These are phyloP conservation scores for Mollisiaceae sp. DNA, from an alignment of 2,329 filamentous ascomycete genomes.

Conservation along the genomic window DNA sequence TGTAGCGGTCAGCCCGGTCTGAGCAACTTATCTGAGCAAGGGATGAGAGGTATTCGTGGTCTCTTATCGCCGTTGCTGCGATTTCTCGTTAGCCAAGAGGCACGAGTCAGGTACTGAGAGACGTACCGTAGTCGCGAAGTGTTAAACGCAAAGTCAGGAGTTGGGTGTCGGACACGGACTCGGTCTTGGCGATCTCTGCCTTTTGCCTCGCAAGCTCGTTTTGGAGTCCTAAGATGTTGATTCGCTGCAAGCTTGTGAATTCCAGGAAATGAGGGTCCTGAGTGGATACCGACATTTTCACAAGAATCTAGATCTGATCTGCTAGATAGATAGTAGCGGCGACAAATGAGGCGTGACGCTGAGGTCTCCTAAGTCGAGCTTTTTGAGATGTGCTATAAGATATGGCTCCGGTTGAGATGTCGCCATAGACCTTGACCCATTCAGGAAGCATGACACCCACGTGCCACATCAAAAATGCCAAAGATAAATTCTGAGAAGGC, in stretches of 20 bases:
- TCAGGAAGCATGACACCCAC: not conserved
- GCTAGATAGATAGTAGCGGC: no score
- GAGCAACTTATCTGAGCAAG: not conserved
- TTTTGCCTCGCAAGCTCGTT: slow-evolving; percentile 7
- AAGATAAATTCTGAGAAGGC: no score
- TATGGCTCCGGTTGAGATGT: no score
- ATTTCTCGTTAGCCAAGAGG: not conserved
- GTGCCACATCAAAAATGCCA: no score
- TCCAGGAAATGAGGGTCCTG: slow-evolving; percentile 12
- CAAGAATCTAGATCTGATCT: no score
- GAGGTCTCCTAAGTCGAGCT: not conserved
- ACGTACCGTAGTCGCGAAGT: not conserved
- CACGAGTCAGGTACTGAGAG: not conserved
- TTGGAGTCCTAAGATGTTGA: slow-evolving; percentile 5
- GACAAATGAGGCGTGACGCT: no score
- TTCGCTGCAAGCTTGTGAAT: not conserved
- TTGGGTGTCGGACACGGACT: not conserved
- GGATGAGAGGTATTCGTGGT: slow-evolving; percentile 3
- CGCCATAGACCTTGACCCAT: no score
- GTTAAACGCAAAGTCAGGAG: not conserved
- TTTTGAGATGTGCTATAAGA: no score
- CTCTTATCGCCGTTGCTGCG: slow-evolving; percentile 3
- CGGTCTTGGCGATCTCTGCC: not conserved
- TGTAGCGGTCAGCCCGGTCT: not conserved
- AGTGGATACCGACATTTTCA: not conserved